Percentiles rank a stretch among this genome's conserved stretches.
These are phyloP conservation scores for Daldinia eschscholtzii DNA, from an alignment of 2,329 filamentous ascomycete genomes.

Conservation along the genomic window DNA sequence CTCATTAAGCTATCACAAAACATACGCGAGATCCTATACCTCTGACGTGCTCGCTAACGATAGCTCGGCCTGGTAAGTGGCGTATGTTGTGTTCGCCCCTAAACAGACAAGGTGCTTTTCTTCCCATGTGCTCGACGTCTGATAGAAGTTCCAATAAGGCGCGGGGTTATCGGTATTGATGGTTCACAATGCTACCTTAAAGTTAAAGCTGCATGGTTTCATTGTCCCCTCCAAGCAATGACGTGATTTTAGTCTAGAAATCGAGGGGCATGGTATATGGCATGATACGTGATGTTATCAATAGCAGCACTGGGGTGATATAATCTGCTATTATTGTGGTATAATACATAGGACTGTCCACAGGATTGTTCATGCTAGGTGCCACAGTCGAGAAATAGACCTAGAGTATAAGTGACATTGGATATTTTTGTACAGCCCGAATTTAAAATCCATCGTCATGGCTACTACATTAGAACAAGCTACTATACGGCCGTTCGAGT, in stretches of 20 bases:
- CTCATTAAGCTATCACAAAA: neutral
- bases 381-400: neutral
- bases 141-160: slow-evolving; percentile 10
- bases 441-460: slow-evolving; percentile 17
- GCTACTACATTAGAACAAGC: slow-evolving; percentile 52
- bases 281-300: slow-evolving; percentile 26
- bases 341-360: neutral
- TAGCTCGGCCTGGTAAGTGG: slow-evolving; percentile 2
- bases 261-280: slow-evolving; percentile 13
- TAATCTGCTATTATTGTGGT: slow-evolving; percentile 6
- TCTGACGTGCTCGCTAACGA: slow-evolving; percentile 22
- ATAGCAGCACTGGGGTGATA: neutral
- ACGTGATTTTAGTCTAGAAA: slow-evolving; percentile 39
- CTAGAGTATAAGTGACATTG: neutral
- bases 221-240: slow-evolving; percentile 30
- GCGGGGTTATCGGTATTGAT: slow-evolving; percentile 20
- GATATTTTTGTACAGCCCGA: neutral
- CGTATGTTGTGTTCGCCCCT: slow-evolving; percentile 2
- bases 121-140: slow-evolving; percentile 1
- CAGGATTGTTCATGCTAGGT: neutral
- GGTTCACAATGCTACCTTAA: slow-evolving; percentile 18
- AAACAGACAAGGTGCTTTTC: neutral
- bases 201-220: slow-evolving; percentile 21
- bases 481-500: slow-evolving; percentile 5
- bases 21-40: slow-evolving; percentile 20